Conservation (phyloP, 495 filamentous ascomycete species). For the Endocarpon pusillum region DNA sequence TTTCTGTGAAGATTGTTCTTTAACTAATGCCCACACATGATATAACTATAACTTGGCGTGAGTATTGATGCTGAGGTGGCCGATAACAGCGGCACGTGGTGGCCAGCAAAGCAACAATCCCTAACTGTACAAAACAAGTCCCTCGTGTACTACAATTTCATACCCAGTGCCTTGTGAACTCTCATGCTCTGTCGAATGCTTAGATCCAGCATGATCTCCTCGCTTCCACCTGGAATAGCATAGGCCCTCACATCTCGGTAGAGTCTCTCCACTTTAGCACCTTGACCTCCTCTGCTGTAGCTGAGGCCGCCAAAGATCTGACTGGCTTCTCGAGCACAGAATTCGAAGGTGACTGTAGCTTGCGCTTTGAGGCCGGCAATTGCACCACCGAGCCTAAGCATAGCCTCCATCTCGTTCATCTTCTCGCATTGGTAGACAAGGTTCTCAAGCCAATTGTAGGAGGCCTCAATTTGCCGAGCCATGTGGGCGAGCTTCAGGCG, state of each 20-base stretch:
- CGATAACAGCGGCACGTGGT: background rate
- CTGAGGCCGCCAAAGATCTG: constrained; percentile 95
- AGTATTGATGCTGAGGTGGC: too few species aligned
- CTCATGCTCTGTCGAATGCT: constrained; percentile 84
- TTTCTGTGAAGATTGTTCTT: too few species aligned
- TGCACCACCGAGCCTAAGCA: constrained; percentile 86
- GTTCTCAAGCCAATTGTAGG: constrained; percentile 95
- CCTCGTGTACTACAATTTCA: constrained; percentile 59
- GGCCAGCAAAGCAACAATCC: background rate
- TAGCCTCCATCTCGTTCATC: constrained; percentile 90
- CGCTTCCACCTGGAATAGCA: constrained; percentile 87
- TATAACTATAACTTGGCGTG: too few species aligned
- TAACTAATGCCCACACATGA: too few species aligned
- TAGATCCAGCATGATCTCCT: constrained; percentile 98
- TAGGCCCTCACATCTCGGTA: constrained; percentile 97
- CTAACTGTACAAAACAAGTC: too few species aligned
- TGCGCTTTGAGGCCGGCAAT: constrained; percentile 93
- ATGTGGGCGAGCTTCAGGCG: constrained; percentile 95
- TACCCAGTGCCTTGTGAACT: constrained; percentile 80
- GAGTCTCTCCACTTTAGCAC: constrained; percentile 85
- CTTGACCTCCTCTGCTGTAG: constrained; percentile 86
- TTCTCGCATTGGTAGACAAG: constrained; percentile 79
- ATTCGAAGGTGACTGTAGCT: constrained; percentile 83
- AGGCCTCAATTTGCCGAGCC: constrained; percentile 92
- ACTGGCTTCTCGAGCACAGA: constrained; percentile 87